Evolutionary conservation across 2,329 filamentous ascomycete species (phyloP).

Genomic region (Calonectria pteridis): DNA sequence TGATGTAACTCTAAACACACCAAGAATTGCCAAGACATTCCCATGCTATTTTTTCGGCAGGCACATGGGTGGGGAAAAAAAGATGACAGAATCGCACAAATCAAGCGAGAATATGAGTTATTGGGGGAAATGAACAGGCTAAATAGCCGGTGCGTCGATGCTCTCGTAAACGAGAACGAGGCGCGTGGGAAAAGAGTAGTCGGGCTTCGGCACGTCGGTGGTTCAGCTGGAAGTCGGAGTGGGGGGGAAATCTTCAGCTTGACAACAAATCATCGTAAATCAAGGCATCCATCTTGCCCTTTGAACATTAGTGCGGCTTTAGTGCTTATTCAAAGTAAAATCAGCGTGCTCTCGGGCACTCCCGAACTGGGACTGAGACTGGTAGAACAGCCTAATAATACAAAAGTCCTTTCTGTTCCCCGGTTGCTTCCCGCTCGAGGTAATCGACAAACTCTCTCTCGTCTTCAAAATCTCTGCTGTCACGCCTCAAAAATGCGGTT

Average conservation of each 20-base stretch:
- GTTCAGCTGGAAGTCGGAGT: not conserved
- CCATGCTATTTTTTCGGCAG: too few species aligned
- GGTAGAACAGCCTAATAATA: not conserved
- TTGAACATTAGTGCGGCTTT: not conserved
- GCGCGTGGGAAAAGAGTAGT: not conserved
- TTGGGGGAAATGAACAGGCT: too few species aligned
- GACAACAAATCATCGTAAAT: not conserved
- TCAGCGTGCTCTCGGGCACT: not conserved
- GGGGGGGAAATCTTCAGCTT: not conserved
- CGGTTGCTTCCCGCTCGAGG: not conserved
- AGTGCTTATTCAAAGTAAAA: not conserved
- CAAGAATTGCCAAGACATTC: too few species aligned
- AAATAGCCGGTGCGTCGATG: not conserved
- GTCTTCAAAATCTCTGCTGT: not conserved
- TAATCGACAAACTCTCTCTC: not conserved
- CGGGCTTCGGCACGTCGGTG: not conserved
- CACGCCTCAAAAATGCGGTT: constrained; percentile 33
- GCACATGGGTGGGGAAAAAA: too few species aligned
- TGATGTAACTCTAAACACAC: too few species aligned
- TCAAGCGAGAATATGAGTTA: too few species aligned
- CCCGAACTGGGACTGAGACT: too few species aligned
- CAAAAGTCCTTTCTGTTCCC: not conserved
- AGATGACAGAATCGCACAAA: too few species aligned
- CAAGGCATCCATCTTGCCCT: not conserved
- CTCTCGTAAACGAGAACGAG: not conserved